phyloP scores from a whole-genome alignment of 2,329 filamentous ascomycete genomes.

The Aureobasidium zeae region DNA sequence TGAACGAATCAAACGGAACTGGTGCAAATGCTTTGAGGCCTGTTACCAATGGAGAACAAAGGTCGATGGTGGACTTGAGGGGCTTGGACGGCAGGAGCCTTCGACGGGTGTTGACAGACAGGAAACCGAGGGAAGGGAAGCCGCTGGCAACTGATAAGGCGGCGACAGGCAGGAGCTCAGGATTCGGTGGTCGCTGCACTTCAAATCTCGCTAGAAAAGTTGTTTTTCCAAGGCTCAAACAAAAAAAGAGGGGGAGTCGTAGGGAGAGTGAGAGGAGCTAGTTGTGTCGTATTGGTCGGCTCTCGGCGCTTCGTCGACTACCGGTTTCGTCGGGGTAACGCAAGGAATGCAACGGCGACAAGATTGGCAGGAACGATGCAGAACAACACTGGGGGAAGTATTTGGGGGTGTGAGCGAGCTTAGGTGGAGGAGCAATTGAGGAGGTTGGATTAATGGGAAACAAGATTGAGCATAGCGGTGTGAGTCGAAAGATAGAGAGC shows the following conservation, averaged over 20 bases:
- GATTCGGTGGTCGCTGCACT: background rate
- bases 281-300: slow-evolving; percentile 8
- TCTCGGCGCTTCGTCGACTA: slow-evolving; percentile 13
- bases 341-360: slow-evolving; percentile 16
- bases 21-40: background rate
- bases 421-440: slow-evolving; percentile 8
- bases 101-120: slow-evolving; percentile 5
- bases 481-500: slow-evolving; percentile 14
- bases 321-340: slow-evolving; percentile 15
- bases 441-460: slow-evolving; percentile 2
- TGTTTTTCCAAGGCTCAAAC: slow-evolving; percentile 8
- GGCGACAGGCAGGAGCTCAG: slow-evolving; percentile 8
- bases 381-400: background rate
- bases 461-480: slow-evolving; percentile 13
- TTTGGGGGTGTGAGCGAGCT: background rate
- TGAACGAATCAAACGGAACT: background rate
- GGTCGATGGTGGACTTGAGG: background rate
- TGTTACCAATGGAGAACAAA: background rate
- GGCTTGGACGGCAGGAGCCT: background rate
- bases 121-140: slow-evolving; percentile 8
- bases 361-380: slow-evolving; percentile 14
- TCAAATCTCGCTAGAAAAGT: slow-evolving; percentile 9
- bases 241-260: slow-evolving; percentile 3
- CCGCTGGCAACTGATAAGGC: slow-evolving; percentile 6
- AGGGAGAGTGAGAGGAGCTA: slow-evolving; percentile 9